Evolutionary conservation across 1,284 basidiomycete species (phyloP).

Genomic region (Pseudozyma sp.): DNA sequence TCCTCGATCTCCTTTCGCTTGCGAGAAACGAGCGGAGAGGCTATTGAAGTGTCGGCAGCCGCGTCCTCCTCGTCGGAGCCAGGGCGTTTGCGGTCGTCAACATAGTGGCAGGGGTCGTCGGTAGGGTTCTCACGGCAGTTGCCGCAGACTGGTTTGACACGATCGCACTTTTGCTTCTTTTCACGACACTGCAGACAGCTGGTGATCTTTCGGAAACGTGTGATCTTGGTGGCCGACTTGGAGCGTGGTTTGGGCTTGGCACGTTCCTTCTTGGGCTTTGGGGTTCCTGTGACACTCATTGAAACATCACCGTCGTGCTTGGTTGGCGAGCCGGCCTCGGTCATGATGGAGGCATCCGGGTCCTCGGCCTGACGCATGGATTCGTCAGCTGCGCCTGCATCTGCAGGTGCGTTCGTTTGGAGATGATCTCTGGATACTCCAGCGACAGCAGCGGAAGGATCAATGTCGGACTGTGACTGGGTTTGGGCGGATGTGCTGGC

Average conservation of each 20-base stretch:
- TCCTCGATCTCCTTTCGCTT: conserved; percentile 51
- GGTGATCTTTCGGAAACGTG: conserved; percentile 60
- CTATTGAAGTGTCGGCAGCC: conserved; percentile 41
- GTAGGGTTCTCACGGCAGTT: conserved; percentile 54
- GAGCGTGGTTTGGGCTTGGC: conserved; percentile 55
- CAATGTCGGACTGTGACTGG: conserved; percentile 29
- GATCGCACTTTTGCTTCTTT: conserved; percentile 65
- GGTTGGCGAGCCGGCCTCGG: conserved; percentile 26
- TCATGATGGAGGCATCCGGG: conserved; percentile 42
- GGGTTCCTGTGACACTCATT: conserved; percentile 27
- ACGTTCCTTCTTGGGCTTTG: conserved; percentile 50
- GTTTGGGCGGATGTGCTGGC: conserved; percentile 7
- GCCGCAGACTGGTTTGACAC: conserved; percentile 57
- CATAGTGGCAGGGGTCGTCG: conserved; percentile 54
- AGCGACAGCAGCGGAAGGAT: conserved; percentile 31
- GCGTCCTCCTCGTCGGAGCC: conserved; percentile 44
- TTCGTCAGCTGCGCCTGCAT: conserved; percentile 17
- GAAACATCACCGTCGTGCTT: conserved; percentile 27
- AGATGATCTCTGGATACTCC: conserved; percentile 3
- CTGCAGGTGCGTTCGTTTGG: conserved; percentile 2
- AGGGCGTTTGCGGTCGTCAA: conserved; percentile 50
- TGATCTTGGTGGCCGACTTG: conserved; percentile 60
- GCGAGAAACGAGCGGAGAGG: conserved; percentile 37
- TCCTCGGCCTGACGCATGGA: conserved; percentile 31
- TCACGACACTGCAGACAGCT: conserved; percentile 60